These are phyloP conservation scores for Ceriops zippeliana DNA, from an alignment of 345 rosid genomes.

Conservation along the genomic window DNA sequence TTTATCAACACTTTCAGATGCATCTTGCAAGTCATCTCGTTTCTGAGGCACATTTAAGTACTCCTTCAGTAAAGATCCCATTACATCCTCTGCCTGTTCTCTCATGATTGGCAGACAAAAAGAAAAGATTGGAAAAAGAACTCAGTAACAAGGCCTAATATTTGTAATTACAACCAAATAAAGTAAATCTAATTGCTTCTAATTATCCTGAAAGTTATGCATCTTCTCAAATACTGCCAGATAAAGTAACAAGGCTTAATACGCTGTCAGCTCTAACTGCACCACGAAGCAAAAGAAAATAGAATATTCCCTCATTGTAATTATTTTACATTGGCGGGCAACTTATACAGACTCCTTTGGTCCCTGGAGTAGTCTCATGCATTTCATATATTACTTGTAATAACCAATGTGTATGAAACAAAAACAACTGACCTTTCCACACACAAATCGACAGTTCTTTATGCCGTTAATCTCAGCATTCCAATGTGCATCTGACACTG, in stretches of 20 bases:
- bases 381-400: not conserved
- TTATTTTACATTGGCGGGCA: not conserved
- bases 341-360: not conserved
- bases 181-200: not conserved
- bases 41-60: constrained; percentile 46
- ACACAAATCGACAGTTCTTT: constrained; percentile 77
- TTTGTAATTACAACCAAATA: not conserved
- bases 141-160: not conserved
- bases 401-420: not conserved
- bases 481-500: constrained; percentile 79
- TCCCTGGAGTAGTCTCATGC: not conserved
- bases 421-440: constrained; percentile 63
- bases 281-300: not conserved
- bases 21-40: constrained; percentile 30
- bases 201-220: too few species aligned
- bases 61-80: constrained; percentile 75
- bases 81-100: constrained; percentile 84
- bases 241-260: too few species aligned
- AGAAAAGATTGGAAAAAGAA: constrained; percentile 5
- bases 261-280: too few species aligned
- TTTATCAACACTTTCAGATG: constrained; percentile 26
- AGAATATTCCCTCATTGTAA: not conserved
- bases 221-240: not conserved
- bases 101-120: constrained; percentile 11
- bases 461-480: constrained; percentile 91